Conservation (phyloP, 257 asterid genomes). For the Fraxinus anomala region DNA sequence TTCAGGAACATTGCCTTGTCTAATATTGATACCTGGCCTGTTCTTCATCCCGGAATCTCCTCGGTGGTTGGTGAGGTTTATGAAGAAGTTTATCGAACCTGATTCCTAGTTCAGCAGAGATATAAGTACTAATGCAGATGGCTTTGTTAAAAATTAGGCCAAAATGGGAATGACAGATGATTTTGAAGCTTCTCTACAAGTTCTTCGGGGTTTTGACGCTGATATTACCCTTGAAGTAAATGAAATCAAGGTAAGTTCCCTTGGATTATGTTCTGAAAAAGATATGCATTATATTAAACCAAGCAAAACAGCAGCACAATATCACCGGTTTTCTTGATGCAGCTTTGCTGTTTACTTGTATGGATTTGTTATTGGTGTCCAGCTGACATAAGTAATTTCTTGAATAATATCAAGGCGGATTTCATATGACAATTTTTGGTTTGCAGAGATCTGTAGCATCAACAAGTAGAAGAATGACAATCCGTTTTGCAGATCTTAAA, state of each 20-base stretch:
- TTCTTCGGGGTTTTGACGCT: slow-evolving; percentile 68
- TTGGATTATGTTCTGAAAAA: neutral
- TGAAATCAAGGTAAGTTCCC: slow-evolving; percentile 52
- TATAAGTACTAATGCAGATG: slow-evolving; percentile 6
- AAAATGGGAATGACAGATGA: slow-evolving; percentile 66
- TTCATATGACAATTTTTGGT: slow-evolving; percentile 14
- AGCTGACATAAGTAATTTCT: slow-evolving; percentile 13
- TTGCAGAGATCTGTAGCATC: slow-evolving; percentile 86
- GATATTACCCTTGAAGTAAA: slow-evolving; percentile 62
- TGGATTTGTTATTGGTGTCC: neutral
- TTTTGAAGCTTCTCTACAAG: slow-evolving; percentile 67
- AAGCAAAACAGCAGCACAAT: neutral
- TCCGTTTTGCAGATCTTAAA: slow-evolving; percentile 78
- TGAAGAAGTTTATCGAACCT: neutral
- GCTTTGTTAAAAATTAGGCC: slow-evolving; percentile 45
- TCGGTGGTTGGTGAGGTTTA: slow-evolving; percentile 80
- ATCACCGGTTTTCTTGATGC: neutral
- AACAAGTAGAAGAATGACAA: slow-evolving; percentile 69
- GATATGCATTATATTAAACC: neutral
- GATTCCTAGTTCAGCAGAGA: neutral
- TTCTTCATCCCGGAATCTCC: slow-evolving; percentile 61
- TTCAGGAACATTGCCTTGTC: slow-evolving; percentile 81
- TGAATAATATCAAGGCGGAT: slow-evolving; percentile 2
- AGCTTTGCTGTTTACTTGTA: slow-evolving; percentile 10
- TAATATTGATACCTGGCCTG: slow-evolving; percentile 45